Percentiles rank a stretch among this genome's conserved stretches.
phyloP scores from a whole-genome alignment of 2,329 filamentous ascomycete species.

The Byssothecium circinans region DNA sequence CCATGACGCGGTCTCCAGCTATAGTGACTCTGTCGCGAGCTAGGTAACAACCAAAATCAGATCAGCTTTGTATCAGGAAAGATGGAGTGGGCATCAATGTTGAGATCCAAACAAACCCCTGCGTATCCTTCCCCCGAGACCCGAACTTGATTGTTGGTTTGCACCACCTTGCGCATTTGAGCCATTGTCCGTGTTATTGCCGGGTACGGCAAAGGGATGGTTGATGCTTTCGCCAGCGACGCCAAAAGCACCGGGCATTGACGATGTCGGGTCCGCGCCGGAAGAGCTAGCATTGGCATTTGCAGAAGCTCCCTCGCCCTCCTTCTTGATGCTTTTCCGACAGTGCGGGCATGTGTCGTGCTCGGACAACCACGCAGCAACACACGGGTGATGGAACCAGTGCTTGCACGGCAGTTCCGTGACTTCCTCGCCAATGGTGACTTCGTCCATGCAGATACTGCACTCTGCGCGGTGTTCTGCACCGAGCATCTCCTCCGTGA shows the following conservation, averaged over 20 bases:
- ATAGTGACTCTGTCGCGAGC: slow-evolving; percentile 2
- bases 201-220: slow-evolving; percentile 24
- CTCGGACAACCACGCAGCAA: slow-evolving; percentile 80
- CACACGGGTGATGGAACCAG: slow-evolving; percentile 88
- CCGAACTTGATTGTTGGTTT: slow-evolving; percentile 11
- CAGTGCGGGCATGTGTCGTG: slow-evolving; percentile 93
- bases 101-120: slow-evolving; percentile 40
- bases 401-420: slow-evolving; percentile 83
- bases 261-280: slow-evolving; percentile 9
- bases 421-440: slow-evolving; percentile 72
- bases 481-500: slow-evolving; percentile 71
- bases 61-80: slow-evolving; percentile 4
- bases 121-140: slow-evolving; percentile 33
- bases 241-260: slow-evolving; percentile 36
- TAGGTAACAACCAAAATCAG: neutral
- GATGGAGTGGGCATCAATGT: slow-evolving; percentile 8
- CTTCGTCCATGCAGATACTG: slow-evolving; percentile 91
- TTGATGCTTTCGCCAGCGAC: slow-evolving; percentile 21
- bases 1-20: neutral
- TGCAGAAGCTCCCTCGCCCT: slow-evolving; percentile 15
- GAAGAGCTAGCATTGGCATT: slow-evolving; percentile 10
- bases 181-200: slow-evolving; percentile 11
- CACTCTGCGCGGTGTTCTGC: slow-evolving; percentile 74
- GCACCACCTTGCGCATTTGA: slow-evolving; percentile 6
- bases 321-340: slow-evolving; percentile 56